Evolutionary conservation across 768 basidiomycete genomes (phyloP), one percentile per base, ranked within the genome.

Genomic region (Mycena belliarum): DNA sequence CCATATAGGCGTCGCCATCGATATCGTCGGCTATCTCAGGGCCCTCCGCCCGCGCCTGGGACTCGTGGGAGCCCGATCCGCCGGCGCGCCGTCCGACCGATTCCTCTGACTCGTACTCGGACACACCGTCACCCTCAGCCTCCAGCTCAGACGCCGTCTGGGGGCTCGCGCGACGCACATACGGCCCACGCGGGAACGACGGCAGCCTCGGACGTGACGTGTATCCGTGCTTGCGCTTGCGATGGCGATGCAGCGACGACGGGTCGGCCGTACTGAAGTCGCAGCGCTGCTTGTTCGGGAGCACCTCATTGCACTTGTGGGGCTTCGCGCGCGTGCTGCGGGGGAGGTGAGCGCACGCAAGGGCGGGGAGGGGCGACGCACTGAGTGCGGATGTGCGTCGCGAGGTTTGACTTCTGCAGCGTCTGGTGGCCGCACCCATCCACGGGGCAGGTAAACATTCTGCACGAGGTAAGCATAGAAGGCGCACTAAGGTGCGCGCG

Each of bases 381-480:
- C 72, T 75, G 73, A 3, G 49, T 65, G 9, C 68, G 69, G 16
- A 66, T 16, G 24, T 74, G 73, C 0, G 65, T 69, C 0, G 37
- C n/a, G 1, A 74, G 20, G 28, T 72, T 73, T 0, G 68, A 68
- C 3, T 43, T 51, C n/a, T 74, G 73, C 1, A 71, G 61, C 0
- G 72, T 56, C 9, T 38, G 61, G 49, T 64, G 66, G 0, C 16
- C 12, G 32, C 73, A 74, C 6, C 55, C 64, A 0, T 29, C 15
- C 26, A 62, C 46, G 5, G 66, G 56, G 23, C 73, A 74, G 5
- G 16, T 10, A 23, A 59, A 28, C 69, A 62, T 71, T 3, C 73
- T 74, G 42, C 33, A 16, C 20, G 6, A 1, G 32, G 18, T n/a
- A 29, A 32, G 47, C 12, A 4, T 52, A 35, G 12, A 16, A 37